phyloP scores from a whole-genome alignment of 2,329 filamentous ascomycete genomes.

The Pleomassaria siparia region DNA sequence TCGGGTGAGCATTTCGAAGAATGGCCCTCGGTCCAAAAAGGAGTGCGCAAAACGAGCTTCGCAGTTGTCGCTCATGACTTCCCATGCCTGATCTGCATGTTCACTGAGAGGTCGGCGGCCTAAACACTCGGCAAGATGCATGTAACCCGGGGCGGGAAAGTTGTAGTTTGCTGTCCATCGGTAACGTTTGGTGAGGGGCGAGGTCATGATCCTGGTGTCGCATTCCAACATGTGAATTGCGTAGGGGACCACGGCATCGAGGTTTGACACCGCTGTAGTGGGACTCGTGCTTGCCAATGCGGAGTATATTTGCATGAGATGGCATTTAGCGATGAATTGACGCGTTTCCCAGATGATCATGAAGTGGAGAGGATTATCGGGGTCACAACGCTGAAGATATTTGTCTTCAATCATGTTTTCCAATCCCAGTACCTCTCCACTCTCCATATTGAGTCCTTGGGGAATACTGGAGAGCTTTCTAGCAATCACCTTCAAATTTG shows the following conservation, averaged over 20 bases:
- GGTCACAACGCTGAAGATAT: slow-evolving; percentile 36
- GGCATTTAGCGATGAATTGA: slow-evolving; percentile 50
- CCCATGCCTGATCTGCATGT: slow-evolving; percentile 46
- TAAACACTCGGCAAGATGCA: slow-evolving; percentile 50
- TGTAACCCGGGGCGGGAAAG: slow-evolving; percentile 54
- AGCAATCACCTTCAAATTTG: slow-evolving; percentile 45
- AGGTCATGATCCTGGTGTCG: slow-evolving; percentile 50
- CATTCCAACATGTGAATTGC: slow-evolving; percentile 48
- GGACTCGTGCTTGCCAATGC: slow-evolving; percentile 19
- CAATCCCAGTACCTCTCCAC: no score
- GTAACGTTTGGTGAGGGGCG: slow-evolving; percentile 45
- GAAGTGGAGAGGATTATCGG: slow-evolving; percentile 44
- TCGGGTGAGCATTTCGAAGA: slow-evolving; percentile 51
- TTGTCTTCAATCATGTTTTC: slow-evolving; percentile 44
- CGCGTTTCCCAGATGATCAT: slow-evolving; percentile 52
- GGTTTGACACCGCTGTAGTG: slow-evolving; percentile 20
- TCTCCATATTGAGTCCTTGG: slow-evolving; percentile 29
- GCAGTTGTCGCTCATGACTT: slow-evolving; percentile 50
- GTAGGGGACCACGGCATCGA: slow-evolving; percentile 29
- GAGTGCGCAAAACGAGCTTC: slow-evolving; percentile 34
- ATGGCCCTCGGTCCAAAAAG: slow-evolving; percentile 16
- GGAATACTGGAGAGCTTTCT: slow-evolving; percentile 18
- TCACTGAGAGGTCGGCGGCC: slow-evolving; percentile 37
- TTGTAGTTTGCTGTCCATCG: slow-evolving; percentile 48
- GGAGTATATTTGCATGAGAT: slow-evolving; percentile 53